A percentile compares a stretch with the other conserved stretches of the same genome.
phyloP scores from a whole-genome alignment of 768 basidiomycete genomes.

The Russula ochroleuca region DNA sequence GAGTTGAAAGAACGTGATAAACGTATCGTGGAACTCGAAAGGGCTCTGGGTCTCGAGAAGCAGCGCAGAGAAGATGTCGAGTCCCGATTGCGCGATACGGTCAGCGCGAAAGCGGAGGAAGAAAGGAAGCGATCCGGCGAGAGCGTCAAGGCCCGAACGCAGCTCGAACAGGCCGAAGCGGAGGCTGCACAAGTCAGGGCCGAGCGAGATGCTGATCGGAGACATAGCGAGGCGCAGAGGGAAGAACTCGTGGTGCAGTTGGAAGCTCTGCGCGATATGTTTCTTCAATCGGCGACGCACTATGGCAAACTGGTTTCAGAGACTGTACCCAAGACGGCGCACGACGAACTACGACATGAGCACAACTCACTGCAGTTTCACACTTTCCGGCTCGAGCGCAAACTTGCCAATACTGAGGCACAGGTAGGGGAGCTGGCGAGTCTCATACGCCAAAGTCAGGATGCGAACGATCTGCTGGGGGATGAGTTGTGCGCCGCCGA shows the following conservation, averaged over 20 bases:
- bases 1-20: constrained; percentile 53
- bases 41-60: constrained; percentile 45
- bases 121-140: constrained; percentile 38
- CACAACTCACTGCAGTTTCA: constrained; percentile 43
- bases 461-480: constrained; percentile 46
- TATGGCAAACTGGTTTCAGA: constrained; percentile 36
- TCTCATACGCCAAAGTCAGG: constrained; percentile 54
- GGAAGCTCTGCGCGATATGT: constrained; percentile 44
- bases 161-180: constrained; percentile 37
- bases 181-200: constrained; percentile 38
- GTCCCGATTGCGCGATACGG: constrained; percentile 40
- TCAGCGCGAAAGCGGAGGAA: constrained; percentile 40
- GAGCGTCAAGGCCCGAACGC: constrained; percentile 37
- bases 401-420: constrained; percentile 60
- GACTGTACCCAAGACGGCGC: constrained; percentile 28
- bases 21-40: constrained; percentile 55
- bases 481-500: constrained; percentile 29
- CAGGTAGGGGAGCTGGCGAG: constrained; percentile 62
- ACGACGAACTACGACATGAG: constrained; percentile 30
- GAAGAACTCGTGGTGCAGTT: constrained; percentile 47
- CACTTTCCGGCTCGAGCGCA: constrained; percentile 56
- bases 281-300: constrained; percentile 49
- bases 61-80: constrained; percentile 49
- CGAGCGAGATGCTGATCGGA: constrained; percentile 35
- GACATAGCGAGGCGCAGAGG: constrained; percentile 39